phyloP scores from a whole-genome alignment of 108 stramenopile genomes.

The Fragilaria crotonensis region DNA sequence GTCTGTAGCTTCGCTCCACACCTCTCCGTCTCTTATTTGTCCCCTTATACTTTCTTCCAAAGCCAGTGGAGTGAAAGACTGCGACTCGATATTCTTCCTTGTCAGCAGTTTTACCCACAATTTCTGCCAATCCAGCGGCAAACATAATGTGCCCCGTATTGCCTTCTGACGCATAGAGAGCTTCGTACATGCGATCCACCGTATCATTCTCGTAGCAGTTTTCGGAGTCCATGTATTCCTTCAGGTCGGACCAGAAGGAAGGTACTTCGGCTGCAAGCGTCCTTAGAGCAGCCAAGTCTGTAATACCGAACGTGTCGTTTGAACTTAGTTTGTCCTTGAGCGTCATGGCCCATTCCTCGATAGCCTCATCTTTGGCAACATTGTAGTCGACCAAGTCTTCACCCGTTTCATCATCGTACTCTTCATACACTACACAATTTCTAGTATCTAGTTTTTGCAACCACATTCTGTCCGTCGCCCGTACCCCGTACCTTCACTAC shows the following conservation, averaged over 20 bases:
- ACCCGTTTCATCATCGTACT: neutral
- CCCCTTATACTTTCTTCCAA: conserved; percentile 12
- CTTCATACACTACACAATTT: conserved; percentile 12
- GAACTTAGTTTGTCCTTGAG: conserved; percentile 9
- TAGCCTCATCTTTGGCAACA: conserved; percentile 8
- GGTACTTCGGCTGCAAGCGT: conserved; percentile 3
- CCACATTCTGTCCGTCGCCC: conserved; percentile 10
- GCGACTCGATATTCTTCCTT: conserved; percentile 16
- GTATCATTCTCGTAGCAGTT: neutral
- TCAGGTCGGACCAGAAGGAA: conserved; percentile 3
- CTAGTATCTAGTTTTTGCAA: too few relatives aligned
- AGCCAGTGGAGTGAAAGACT: conserved; percentile 25
- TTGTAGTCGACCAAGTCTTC: neutral
- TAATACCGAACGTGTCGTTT: neutral
- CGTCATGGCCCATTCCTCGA: conserved; percentile 13
- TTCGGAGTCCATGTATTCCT: neutral
- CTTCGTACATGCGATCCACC: conserved; percentile 11
- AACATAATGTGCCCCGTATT: conserved; percentile 30
- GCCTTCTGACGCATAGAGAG: conserved; percentile 1
- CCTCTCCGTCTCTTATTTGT: neutral
- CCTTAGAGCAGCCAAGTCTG: neutral
- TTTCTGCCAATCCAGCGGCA: conserved; percentile 12
- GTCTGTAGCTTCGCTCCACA: neutral
- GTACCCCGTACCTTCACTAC: conserved; percentile 8
- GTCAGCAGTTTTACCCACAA: neutral